Base-by-base conservation (phyloP, 164 flowering plant species). In the Sedum album region DNA sequence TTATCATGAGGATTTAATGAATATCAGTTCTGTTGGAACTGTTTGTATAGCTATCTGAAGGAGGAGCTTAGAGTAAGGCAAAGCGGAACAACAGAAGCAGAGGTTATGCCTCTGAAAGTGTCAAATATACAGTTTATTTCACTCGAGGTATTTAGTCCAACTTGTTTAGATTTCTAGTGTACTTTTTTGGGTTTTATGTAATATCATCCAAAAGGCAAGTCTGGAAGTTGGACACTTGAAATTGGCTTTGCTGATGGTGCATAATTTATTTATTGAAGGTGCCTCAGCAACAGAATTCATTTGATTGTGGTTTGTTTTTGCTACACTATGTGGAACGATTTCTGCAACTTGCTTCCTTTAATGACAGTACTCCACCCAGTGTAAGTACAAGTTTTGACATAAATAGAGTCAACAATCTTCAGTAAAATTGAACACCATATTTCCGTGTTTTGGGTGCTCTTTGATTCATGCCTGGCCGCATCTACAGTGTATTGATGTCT, bases 41-140 rank as follows among this genome's bases (percentile, higher is more conserved):
- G 5, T 26, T 1, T 41, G n/a, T 33, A 46, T 41, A 69, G 60
- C 76, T 95, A 95, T 70, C 73, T 95, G 48, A 85, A 78, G 82
- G 97, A 92, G 75, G 97, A 92, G 77, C 90, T 97, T 96, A 95
- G 86, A 70, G 97, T 82, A 72, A 85, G 86, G 80, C 81, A 81
- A 42, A 80, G 78, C 68, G 94, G 80, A 69, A 49, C 82, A 66
- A 75, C 80, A 28, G 89, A 85, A 77, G 89, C 80, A 28, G 89
- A 85, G 77, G 89, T 83, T 53, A 57, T 83, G 61, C 76, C 81
- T 62, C 71, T 76, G 28, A 95, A 80, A 53, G 88, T 91, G 75
- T 42, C 62, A 26, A 85, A 79, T 68, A 66, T 92, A 82, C 85
- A 91, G 62, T 92, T 95, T 79, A 75, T 95, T 25, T 73, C 88